phyloP scores from a whole-genome alignment of 306 rosid species.

The Malus domestica region DNA sequence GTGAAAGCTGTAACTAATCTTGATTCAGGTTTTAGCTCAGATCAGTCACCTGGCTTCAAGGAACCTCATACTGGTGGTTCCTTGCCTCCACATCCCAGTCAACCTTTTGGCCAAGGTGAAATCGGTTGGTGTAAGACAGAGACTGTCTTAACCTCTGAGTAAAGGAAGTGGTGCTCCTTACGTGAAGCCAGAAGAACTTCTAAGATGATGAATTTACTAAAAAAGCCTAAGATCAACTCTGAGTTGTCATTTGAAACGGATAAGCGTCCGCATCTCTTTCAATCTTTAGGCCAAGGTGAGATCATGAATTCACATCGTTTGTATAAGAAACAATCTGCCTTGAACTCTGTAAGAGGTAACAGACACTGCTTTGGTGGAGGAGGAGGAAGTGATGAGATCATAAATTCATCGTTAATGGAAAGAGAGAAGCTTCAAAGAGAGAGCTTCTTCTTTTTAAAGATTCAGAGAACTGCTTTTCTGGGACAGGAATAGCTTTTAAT shows the following conservation, averaged over 20 bases:
- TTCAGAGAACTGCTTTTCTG: background rate
- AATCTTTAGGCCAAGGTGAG: background rate
- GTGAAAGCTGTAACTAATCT: background rate
- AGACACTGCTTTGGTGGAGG: constrained; percentile 8
- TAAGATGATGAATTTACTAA: background rate
- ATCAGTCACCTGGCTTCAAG: background rate
- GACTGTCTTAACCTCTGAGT: background rate
- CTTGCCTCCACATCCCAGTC: constrained; percentile 10
- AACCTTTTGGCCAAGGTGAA: background rate
- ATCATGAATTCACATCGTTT: background rate
- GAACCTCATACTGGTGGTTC: background rate
- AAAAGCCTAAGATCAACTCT: constrained; percentile 7
- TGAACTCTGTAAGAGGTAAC: background rate
- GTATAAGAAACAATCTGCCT: background rate
- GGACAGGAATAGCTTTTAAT: background rate
- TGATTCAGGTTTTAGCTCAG: background rate
- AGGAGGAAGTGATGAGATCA: background rate
- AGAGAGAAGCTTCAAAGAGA: background rate
- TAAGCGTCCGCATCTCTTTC: constrained; percentile 2
- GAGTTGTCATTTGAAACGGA: background rate
- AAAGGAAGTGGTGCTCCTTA: constrained; percentile 4
- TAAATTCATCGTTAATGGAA: background rate
- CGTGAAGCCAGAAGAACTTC: background rate
- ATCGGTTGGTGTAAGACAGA: background rate
- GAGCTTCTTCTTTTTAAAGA: constrained; percentile 28